Base-by-base conservation (phyloP, 331 rosid species). In the Spiraea crenata region DNA sequence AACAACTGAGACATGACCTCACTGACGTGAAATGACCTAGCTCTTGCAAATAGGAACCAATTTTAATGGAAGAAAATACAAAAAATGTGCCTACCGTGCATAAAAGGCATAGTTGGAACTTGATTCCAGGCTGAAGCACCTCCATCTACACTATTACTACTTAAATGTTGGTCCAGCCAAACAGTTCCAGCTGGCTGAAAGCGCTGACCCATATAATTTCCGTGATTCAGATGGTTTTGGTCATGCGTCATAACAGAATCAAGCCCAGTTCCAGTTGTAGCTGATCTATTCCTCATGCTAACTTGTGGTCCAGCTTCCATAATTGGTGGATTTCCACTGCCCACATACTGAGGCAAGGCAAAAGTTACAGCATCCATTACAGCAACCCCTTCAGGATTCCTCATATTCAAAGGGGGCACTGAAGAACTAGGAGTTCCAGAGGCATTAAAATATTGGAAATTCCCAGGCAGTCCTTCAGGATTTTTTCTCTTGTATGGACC, bases 401-500 rank as follows among this genome's bases (percentile, higher is more conserved):
- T 82, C 41, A 88, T 64, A 85, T 80, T 83, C 58, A 82, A 79
- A 50, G 91, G 87, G 64, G 82, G 77, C 48, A 77, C 76, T 17
- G 92, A 89, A 71, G 96, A 83, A 82, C 86, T 78, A 31, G 86
- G 73, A 48, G 86, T 80, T 65, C 88, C 87, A 13, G 87, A 78
- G 66, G 82, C 87, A 74, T 81, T 88, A 66, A 82, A 86, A 69
- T 83, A 77, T 51, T 85, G 99, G 57, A 74, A 67, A 75, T 79
- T 76, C 77, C 96, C 96, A 6, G 85, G 82, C 20, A 83, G 71
- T 40, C 88, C 89, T 81, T 89, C 96, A 4, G 85, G 78, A 65
- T 51, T 62, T 83, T 95, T 95, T 82, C 91, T 88, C 86, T 95
- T 95, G 85, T 74, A 82, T 37, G 88, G 96, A 84, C 86, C 91